Conservation (phyloP, 1,284 basidiomycete genomes). For the Tylopilus sp. region DNA sequence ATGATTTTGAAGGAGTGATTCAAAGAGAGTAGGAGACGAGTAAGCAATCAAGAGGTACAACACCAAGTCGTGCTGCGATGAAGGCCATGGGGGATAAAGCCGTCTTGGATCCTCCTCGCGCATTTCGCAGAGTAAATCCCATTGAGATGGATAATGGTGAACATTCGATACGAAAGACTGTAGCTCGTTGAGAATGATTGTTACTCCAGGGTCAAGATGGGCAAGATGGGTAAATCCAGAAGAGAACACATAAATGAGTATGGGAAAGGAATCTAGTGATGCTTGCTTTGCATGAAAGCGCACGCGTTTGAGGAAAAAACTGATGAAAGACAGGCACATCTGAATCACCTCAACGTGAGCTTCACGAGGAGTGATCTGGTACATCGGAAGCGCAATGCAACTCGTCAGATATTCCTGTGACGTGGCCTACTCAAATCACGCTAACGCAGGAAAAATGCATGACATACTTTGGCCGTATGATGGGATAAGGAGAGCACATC, state of each 20-base stretch:
- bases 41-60: background rate
- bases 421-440: background rate
- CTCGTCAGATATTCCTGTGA: constrained; percentile 11
- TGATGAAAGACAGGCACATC: constrained; percentile 11
- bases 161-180: constrained; percentile 2
- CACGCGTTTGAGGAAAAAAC: background rate
- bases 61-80: background rate
- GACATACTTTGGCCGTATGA: constrained; percentile 13
- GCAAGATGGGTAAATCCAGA: constrained; percentile 12
- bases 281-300: background rate
- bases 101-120: background rate
- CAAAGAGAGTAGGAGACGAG: background rate
- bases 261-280: background rate
- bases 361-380: background rate
- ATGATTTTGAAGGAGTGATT: background rate
- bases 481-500: constrained; percentile 7
- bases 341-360: constrained; percentile 1
- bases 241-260: constrained; percentile 8
- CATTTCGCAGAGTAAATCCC: background rate
- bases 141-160: constrained; percentile 2
- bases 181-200: background rate
- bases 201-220: background rate
- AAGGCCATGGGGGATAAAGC: background rate
- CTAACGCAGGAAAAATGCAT: background rate
- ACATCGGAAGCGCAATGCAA: background rate